Base-by-base conservation (phyloP, 352 stramenopile species). In the Peronospora destructor region DNA sequence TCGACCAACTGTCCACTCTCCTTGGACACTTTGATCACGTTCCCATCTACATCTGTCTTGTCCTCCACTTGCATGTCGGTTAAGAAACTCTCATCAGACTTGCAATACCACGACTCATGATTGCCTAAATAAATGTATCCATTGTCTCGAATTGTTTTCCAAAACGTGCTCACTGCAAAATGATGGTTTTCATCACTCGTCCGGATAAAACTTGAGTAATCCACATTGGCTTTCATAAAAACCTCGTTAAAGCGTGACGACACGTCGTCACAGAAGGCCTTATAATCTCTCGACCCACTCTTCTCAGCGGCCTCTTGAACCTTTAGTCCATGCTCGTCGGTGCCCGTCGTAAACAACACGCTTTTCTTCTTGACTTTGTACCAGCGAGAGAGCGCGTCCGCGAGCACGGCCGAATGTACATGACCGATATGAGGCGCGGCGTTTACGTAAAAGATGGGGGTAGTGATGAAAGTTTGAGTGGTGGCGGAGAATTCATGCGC, bases 371-470 rank as follows among this genome's bases (percentile, higher is more conserved):
- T 76, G 6, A 95, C 45, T 11, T 55, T 64, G 55, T 81, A 73
- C 83, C 82, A 96, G 34, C 87, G 80, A 47, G 56, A 77, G 56
- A 85, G 86, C 41, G 63, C 91, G 62, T 85, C 96, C 50, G 70
- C 84, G 32, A 98, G 72, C 47, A 97, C 71, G 2, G 82, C 89
- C 38, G 95, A 98, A 78, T 99, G 98, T 34, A 97, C 92, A 79
- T 99, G 96, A 35, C 97, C 97, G 44, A 99, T 98, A 75, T 99
- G 97, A 17, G 97, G 97, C 62, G 95, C 86, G 59, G 97, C 96
- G 62, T 99, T 99, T 33, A 99, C 95, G 73, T 99, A 99, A 71
- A 98, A 99, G 55, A 99, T 99, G 6, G 97, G 96, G n/a, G 97
- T 99, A 45, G 94, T 98, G 46, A 99, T 77, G 25, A 81, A 71